phyloP scores from a whole-genome alignment of 495 filamentous ascomycete species.

The Penicillium turbatum region DNA sequence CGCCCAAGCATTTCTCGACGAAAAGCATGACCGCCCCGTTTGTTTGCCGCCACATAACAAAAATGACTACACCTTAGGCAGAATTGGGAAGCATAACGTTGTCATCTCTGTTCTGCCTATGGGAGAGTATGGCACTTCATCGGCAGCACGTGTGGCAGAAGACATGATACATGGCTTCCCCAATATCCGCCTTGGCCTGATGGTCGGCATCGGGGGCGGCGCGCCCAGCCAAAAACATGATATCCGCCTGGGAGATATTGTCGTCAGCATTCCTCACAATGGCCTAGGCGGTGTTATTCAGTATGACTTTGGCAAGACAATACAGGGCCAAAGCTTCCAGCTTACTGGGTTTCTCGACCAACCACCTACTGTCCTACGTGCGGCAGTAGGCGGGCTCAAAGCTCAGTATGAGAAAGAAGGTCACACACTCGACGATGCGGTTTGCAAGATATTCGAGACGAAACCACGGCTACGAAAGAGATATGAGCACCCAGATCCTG shows the following conservation, averaged over 20 bases:
- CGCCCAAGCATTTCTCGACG: conserved; percentile 37
- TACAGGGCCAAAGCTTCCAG: conserved; percentile 15
- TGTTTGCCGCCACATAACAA: conserved; percentile 1
- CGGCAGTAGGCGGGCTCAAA: conserved; percentile 15
- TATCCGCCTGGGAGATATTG: background rate
- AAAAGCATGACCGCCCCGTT: conserved; percentile 10
- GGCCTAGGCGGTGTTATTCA: background rate
- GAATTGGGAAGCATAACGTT: conserved; percentile 32
- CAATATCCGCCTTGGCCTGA: conserved; percentile 22
- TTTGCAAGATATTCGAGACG: conserved; percentile 18
- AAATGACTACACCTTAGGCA: conserved; percentile 36
- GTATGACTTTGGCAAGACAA: background rate
- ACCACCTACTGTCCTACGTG: conserved; percentile 23
- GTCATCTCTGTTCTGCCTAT: conserved; percentile 29
- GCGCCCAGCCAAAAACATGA: background rate
- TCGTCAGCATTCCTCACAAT: background rate
- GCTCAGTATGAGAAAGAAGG: conserved; percentile 12
- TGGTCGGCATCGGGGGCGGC: background rate
- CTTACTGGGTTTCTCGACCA: conserved; percentile 32
- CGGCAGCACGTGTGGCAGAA: conserved; percentile 7
- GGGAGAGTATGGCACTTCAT: conserved; percentile 14
- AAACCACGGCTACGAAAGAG: conserved; percentile 18
- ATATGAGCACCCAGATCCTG: conserved; percentile 24
- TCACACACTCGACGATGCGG: conserved; percentile 19
- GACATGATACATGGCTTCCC: conserved; percentile 34